Evolutionary conservation across 2,329 filamentous ascomycete genomes (phyloP), one percentile per base, ranked within the genome.

Genomic region (Diaporthe eres): DNA sequence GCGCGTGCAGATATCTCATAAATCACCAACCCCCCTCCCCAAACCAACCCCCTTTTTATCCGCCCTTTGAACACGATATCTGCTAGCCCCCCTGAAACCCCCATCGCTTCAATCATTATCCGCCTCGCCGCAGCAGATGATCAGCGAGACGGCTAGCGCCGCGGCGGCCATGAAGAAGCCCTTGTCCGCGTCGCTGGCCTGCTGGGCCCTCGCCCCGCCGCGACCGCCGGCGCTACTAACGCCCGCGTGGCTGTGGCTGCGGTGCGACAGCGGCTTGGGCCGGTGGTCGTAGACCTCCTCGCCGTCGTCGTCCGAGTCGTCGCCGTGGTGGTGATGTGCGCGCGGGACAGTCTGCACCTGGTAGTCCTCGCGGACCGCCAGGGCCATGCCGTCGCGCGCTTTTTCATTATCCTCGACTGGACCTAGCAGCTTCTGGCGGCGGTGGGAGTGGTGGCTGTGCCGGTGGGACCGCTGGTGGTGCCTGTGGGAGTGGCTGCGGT

Each of bases 101-200:
- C 3, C 3, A 3, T 9, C 1, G 12, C 28, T n/a, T 70, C 49
- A 70, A n/a, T 70, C 49, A 15, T 70, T 70, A 15, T 78, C 63
- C 42, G 31, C 68, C 37, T 53, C 58, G 7, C 39, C 72, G 37
- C 63, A 71, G 53, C 72, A 74, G 2, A 74, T 58, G 53, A 74
- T 49, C 22, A 74, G 13, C 34, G 76, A 72, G 81, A 85, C 79
- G 67, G 92, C 93, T 39, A 75, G 42, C 58, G 49, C 53, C 25
- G 58, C 72, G 9, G 72, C 72, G 22, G 63, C 72, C 72, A 74
- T 37, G 31, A 71, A 47, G 63, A 74, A 71, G 7, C 72, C 72
- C 72, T 60, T 67, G 22, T 74, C 63, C 22, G 72, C 49, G 15
- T 63, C 49, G 34, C 65, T 55, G 34, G 47, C 49, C 34, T 31